These are phyloP conservation scores for Talaromyces marneffei DNA, from an alignment of 2,329 filamentous ascomycete genomes.

Conservation along the genomic window DNA sequence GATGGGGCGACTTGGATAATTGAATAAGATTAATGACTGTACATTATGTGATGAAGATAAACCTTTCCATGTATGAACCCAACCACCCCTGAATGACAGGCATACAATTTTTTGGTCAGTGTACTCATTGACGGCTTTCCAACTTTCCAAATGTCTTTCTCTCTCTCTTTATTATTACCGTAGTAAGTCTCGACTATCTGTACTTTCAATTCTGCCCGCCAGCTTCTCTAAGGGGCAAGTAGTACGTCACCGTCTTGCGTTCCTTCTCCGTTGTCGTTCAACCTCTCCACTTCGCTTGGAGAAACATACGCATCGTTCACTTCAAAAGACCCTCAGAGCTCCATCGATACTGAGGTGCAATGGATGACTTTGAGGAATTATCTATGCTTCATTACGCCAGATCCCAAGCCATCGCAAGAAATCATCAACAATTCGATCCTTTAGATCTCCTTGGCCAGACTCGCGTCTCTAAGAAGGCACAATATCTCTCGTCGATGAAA, in stretches of 20 bases:
- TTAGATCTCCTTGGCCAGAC: constrained; percentile 15
- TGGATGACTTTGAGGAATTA: constrained; percentile 21
- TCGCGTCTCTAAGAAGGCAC: constrained; percentile 10
- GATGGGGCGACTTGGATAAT: constrained; percentile 21
- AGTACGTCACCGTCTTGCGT: background rate
- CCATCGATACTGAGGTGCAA: too few species aligned
- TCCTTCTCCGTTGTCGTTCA: background rate
- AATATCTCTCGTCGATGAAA: constrained; percentile 19
- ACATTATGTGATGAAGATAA: constrained; percentile 7
- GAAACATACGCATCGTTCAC: background rate
- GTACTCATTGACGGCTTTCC: background rate
- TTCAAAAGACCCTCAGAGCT: background rate
- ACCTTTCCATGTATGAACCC: background rate
- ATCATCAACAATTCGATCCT: constrained; percentile 31
- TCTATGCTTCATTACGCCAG: constrained; percentile 45
- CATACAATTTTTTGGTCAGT: background rate
- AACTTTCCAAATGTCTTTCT: too few species aligned
- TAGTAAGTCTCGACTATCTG: too few species aligned
- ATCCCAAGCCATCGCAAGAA: constrained; percentile 37
- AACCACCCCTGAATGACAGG: background rate
- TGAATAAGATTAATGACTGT: constrained; percentile 4
- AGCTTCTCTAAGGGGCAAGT: background rate
- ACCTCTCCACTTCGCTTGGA: background rate
- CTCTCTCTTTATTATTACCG: too few species aligned
- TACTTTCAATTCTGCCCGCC: background rate